These are phyloP conservation scores for Larix kaempferi DNA, from an alignment of 75 land plant genomes.

Conservation along the genomic window DNA sequence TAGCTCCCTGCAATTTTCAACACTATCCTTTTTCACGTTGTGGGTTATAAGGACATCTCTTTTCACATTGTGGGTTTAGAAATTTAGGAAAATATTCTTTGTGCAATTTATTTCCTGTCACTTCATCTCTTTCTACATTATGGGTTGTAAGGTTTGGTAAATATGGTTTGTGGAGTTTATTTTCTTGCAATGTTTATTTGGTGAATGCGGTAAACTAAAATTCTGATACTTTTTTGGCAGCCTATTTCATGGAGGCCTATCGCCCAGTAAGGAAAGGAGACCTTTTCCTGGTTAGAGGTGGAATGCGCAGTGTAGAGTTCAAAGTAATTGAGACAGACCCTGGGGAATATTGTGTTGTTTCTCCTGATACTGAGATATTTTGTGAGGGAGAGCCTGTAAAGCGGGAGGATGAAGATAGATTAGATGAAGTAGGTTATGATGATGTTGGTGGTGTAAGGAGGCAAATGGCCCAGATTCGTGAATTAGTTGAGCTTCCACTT, in stretches of 20 bases:
- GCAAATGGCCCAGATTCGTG: slow-evolving; percentile 90
- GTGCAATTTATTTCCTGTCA: too few relatives aligned
- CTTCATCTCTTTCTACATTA: too few relatives aligned
- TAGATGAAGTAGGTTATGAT: slow-evolving; percentile 86
- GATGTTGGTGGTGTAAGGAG: slow-evolving; percentile 93
- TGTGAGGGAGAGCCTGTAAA: slow-evolving; percentile 84
- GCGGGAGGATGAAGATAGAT: slow-evolving; percentile 73
- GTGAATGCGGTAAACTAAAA: not conserved
- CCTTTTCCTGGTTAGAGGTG: slow-evolving; percentile 80
- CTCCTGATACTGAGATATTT: slow-evolving; percentile 85
- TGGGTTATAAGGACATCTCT: too few relatives aligned
- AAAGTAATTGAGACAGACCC: slow-evolving; percentile 85
- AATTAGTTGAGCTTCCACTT: slow-evolving; percentile 79
- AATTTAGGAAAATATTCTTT: too few relatives aligned
- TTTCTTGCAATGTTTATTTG: too few relatives aligned
- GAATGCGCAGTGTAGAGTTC: slow-evolving; percentile 86
- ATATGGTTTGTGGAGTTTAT: too few relatives aligned
- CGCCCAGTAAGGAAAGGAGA: slow-evolving; percentile 85
- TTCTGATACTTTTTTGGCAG: slow-evolving; percentile 27
- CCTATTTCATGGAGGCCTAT: slow-evolving; percentile 76
- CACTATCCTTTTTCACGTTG: too few relatives aligned
- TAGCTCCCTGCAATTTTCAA: not conserved
- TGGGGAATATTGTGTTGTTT: slow-evolving; percentile 76
- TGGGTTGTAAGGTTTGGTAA: too few relatives aligned
- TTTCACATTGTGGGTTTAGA: too few relatives aligned